A percentile compares a stretch with the other conserved stretches of the same genome.
Conservation (phyloP, 176 grass and related monocot genomes). For the Ampelocalamus luodianensis region DNA sequence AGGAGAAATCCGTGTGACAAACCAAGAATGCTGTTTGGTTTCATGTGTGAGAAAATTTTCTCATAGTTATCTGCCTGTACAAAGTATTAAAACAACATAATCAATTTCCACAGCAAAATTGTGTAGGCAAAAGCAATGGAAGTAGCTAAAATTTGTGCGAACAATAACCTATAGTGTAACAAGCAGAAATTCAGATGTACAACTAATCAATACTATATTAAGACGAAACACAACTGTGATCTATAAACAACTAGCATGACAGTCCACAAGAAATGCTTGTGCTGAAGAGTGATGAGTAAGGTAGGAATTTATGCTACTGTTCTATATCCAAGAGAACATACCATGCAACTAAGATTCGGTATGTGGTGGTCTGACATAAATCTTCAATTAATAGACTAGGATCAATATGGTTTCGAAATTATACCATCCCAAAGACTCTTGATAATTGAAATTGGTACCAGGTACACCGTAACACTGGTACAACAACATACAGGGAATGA, state of each 20-base stretch:
- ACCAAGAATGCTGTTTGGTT: slow-evolving; percentile 83
- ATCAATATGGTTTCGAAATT: not conserved
- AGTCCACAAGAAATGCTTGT: not conserved
- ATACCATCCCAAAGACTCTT: not conserved
- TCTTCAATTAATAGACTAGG: not conserved
- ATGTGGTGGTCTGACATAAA: not conserved
- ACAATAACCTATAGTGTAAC: not conserved
- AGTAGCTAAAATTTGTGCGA: not conserved
- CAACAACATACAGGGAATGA: not conserved
- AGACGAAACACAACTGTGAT: not conserved
- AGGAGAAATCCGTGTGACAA: slow-evolving; percentile 89
- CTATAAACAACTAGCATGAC: not conserved
- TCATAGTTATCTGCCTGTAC: slow-evolving; percentile 83
- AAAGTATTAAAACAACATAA: slow-evolving; percentile 26
- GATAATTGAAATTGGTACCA: not conserved
- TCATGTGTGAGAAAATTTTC: slow-evolving; percentile 90
- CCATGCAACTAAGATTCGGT: not conserved
- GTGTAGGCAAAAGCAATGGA: not conserved
- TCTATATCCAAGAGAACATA: slow-evolving; percentile 7
- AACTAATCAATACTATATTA: not conserved
- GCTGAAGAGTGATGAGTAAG: not conserved
- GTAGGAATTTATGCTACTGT: not conserved
- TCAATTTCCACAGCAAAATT: not conserved
- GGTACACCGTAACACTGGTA: not conserved
- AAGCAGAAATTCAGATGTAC: not conserved